Evolutionary conservation across 495 filamentous ascomycete genomes (phyloP), one percentile per base, ranked within the genome.

Genomic region (Tuber indicum): DNA sequence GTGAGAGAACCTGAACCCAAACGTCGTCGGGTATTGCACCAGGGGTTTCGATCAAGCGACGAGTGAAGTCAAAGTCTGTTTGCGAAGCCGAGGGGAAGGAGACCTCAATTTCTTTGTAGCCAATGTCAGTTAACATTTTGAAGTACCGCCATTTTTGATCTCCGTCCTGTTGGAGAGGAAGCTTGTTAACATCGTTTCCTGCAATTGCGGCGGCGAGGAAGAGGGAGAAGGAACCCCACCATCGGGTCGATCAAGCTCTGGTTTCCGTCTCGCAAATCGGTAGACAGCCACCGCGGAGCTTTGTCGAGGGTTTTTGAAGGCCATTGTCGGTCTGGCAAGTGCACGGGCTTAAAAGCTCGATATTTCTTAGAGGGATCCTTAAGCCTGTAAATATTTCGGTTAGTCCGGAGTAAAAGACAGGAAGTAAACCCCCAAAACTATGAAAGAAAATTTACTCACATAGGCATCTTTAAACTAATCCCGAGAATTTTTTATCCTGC

Each of bases 91-190:
- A 96, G 47, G 96, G 96, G 86, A 97, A 98, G 1, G 94, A 97
- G 17, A 98, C 91, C 84, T 99, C 96, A 80, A 99, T 97, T 85
- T 99, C 96, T 85, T 98, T 98, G 87, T 98, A 98, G 77, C 96
- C 96, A 72, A 98, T 91, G 78, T 93, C 90, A 78, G 92, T 90
- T 46, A 99, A 89, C 94, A 97, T 97, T 85, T 92, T 89, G 87
- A 99, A 99, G 87, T 96, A 98, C 77, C 87, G 86, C 89, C 90
- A 96, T 88, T 99, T 99, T 86, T 98, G 93, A 58, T 97, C 92
- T 77, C 92, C 92, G 79, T 94, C 94, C 93, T 96, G 82, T 71
- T 45, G 21, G 39, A 41, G 44, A 32, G 26, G 21, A 17, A 46
- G 75, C 39, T 47, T 66, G 58, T 66, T 66, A 66, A 36, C 58